Percentiles rank a stretch among this genome's conserved stretches.
These are phyloP conservation scores for Blastobotrys petasosporus DNA, from an alignment of 1,139 yeast species.

Conservation along the genomic window DNA sequence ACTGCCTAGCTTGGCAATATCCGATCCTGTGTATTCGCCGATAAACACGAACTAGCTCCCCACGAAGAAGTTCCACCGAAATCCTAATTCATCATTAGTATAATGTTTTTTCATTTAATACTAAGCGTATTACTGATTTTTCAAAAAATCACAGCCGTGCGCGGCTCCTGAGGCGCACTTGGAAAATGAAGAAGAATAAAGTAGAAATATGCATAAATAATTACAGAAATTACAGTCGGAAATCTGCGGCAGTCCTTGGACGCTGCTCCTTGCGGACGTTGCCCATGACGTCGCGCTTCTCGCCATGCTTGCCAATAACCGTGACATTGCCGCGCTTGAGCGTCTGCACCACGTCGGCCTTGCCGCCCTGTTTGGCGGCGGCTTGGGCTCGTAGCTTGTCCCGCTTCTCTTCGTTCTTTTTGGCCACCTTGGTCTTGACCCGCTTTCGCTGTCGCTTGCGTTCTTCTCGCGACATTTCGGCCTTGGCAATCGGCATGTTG, in stretches of 20 bases:
- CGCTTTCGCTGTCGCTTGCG: slow-evolving; percentile 84
- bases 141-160: too few species aligned
- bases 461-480: slow-evolving; percentile 80
- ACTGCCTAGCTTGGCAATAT: too few species aligned
- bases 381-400: slow-evolving; percentile 30
- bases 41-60: too few species aligned
- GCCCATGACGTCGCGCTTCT: slow-evolving; percentile 68
- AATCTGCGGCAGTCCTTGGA: slow-evolving; percentile 4
- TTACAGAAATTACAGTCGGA: slow-evolving; percentile 8
- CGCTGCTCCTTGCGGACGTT: slow-evolving; percentile 44
- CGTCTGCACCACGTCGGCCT: slow-evolving; percentile 63
- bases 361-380: slow-evolving; percentile 46
- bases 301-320: slow-evolving; percentile 72
- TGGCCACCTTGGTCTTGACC: slow-evolving; percentile 71
- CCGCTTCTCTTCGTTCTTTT: slow-evolving; percentile 39
- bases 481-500: slow-evolving; percentile 77
- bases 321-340: slow-evolving; percentile 71
- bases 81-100: too few species aligned
- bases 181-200: neutral
- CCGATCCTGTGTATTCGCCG: too few species aligned
- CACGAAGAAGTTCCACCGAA: too few species aligned
- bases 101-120: too few species aligned
- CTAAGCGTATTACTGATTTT: too few species aligned
- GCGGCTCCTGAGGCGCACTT: neutral
- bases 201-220: neutral